These are phyloP conservation scores for Lachancea sp. DNA, from an alignment of 805 yeast genomes.

Conservation along the genomic window DNA sequence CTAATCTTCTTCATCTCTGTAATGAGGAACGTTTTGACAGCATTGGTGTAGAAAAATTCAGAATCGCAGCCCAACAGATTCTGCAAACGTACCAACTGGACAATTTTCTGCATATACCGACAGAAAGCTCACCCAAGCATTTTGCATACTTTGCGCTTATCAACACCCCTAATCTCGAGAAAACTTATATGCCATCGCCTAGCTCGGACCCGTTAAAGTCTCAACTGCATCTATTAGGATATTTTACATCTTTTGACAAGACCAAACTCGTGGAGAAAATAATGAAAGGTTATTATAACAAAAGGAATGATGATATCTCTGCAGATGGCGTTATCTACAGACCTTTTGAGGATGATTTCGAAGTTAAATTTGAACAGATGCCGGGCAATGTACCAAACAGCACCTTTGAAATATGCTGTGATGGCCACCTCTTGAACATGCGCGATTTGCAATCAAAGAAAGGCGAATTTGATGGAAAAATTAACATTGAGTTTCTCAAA, in stretches of 20 bases:
- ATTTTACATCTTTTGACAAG: constrained; percentile 13
- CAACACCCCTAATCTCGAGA: constrained; percentile 28
- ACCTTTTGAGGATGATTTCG: constrained; percentile 15
- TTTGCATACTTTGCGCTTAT: constrained; percentile 28
- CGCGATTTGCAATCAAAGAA: constrained; percentile 9
- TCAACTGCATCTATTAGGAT: constrained; percentile 25
- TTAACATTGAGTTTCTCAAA: constrained; percentile 12
- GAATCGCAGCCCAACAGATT: constrained; percentile 56
- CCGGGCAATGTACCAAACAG: constrained; percentile 4
- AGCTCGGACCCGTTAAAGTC: constrained; percentile 19
- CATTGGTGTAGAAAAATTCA: constrained; percentile 61
- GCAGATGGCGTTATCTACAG: constrained; percentile 15
- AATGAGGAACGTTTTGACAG: constrained; percentile 61
- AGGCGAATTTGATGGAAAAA: constrained; percentile 5
- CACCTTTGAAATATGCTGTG: constrained; percentile 27
- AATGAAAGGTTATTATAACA: constrained; percentile 26
- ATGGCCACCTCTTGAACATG: constrained; percentile 26
- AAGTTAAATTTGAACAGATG: constrained; percentile 13
- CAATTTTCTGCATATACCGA: constrained; percentile 12
- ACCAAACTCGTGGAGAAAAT: constrained; percentile 15
- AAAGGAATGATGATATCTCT: constrained; percentile 12
- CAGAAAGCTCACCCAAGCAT: constrained; percentile 1
- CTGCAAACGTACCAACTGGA: constrained; percentile 35
- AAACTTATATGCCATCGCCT: constrained; percentile 28
- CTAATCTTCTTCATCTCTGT: constrained; percentile 74